Evolutionary conservation across 441 rosid species (phyloP), one percentile per base, ranked within the genome.

Genomic region (Gossypium davidsonii): DNA sequence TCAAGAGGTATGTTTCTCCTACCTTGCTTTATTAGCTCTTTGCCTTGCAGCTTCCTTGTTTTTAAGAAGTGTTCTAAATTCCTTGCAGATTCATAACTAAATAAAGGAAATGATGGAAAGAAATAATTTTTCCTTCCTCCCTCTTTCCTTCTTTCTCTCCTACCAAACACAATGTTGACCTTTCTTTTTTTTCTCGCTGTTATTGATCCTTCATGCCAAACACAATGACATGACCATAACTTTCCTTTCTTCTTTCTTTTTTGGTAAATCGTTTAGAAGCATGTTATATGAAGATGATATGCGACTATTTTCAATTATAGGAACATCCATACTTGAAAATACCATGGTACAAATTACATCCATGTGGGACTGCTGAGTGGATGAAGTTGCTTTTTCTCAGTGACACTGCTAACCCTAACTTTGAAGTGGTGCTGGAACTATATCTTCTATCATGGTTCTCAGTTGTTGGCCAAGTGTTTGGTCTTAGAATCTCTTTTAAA

Each of bases 301-400:
- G 23, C 42, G 23, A 6, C 23, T 57, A 9, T 57, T 58, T 20
- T 46, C 21, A 52, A 67, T 44, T 71, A 68, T 80, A 91, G 97
- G 98, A 94, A 74, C 98, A 94, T 85, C 97, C 98, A n/a, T 91
- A 79, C 85, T 77, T 94, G 75, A 82, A 85, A 75, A 80, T 92
- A 60, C 97, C 97, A 25, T 94, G 98, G 99, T 87, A 82, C 83
- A 92, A 94, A 84, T 78, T 94, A 74, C 99, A 92, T 83, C 98
- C 98, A 0, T 94, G 98, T 34, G 98, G 94, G 3, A 92, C 96
- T 34, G 76, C 86, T 20, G 97, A 94, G 75, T 92, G 97, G 93
- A 85, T 91, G 81, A 90, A 87, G 74, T 74, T 90, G 74, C 94
- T 89, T 55, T 83, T 87, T 69, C 81, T 62, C 21, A 83, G 83